These are phyloP conservation scores for Trypanosoma congolense DNA, from an alignment of 208 protist genomes.

Conservation along the genomic window DNA sequence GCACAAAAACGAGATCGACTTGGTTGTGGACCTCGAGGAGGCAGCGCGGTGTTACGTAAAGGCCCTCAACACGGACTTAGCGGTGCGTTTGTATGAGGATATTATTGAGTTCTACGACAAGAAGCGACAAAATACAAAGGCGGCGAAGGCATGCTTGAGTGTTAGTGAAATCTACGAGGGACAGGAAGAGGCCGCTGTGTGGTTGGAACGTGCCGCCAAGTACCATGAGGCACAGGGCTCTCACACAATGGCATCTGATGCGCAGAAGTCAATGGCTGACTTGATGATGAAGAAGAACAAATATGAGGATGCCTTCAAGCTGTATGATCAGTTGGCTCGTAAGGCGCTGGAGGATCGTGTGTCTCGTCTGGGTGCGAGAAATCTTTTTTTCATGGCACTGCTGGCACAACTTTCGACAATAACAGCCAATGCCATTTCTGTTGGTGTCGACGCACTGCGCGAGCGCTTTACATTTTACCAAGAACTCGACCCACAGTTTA, in stretches of 20 bases:
- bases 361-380: conserved; percentile 55
- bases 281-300: conserved; percentile 57
- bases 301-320: conserved; percentile 49
- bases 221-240: conserved; percentile 66
- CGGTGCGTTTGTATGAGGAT: conserved; percentile 28
- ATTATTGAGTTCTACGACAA: conserved; percentile 67
- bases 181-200: conserved; percentile 48
- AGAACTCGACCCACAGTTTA: conserved; percentile 85
- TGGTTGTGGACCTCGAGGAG: conserved; percentile 62
- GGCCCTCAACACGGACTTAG: conserved; percentile 32
- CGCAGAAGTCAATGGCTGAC: conserved; percentile 71
- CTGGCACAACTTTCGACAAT: conserved; percentile 70
- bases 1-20: conserved; percentile 58
- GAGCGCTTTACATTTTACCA: conserved; percentile 83
- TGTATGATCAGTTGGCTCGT: conserved; percentile 72
- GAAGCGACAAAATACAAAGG: conserved; percentile 51
- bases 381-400: conserved; percentile 79
- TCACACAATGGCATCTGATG: conserved; percentile 62
- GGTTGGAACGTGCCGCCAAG: conserved; percentile 57
- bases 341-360: conserved; percentile 74
- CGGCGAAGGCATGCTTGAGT: conserved; percentile 60
- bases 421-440: conserved; percentile 46
- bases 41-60: conserved; percentile 56
- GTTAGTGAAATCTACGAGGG: conserved; percentile 55
- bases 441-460: conserved; percentile 55